A percentile compares a stretch with the other conserved stretches of the same genome.
Conservation (phyloP, 768 basidiomycete species). For the Amanita muscaria region DNA sequence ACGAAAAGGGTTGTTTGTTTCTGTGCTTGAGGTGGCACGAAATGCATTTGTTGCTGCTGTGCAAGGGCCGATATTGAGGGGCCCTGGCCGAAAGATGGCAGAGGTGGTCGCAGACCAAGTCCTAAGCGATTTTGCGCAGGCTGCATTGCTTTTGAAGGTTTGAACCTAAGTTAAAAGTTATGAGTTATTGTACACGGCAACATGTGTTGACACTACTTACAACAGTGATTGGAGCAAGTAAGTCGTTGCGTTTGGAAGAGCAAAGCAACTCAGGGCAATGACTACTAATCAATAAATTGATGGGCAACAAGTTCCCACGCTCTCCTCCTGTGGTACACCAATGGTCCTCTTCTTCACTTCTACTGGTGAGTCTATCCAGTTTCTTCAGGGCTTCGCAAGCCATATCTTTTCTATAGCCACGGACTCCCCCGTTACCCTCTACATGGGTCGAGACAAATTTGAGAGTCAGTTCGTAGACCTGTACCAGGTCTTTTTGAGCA, state of each 20-base stretch:
- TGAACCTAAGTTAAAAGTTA: background rate
- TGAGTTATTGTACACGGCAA: background rate
- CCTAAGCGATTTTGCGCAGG: conserved; percentile 67
- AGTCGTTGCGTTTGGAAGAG: no score
- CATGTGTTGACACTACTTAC: no score
- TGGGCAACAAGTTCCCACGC: conserved; percentile 1
- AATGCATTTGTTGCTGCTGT: conserved; percentile 74
- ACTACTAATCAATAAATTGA: no score
- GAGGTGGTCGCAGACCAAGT: conserved; percentile 81
- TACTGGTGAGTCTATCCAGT: conserved; percentile 21
- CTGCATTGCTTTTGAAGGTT: conserved; percentile 41
- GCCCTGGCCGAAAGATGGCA: conserved; percentile 85
- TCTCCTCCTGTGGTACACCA: conserved; percentile 4
- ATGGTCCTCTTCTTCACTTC: conserved; percentile 52
- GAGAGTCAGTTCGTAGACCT: conserved; percentile 79
- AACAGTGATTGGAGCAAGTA: no score
- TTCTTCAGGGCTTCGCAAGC: background rate
- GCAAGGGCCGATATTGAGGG: conserved; percentile 88
- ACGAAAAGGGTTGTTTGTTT: conserved; percentile 78
- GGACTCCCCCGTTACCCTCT: conserved; percentile 62
- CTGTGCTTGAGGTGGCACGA: conserved; percentile 55
- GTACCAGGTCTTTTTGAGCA: background rate
- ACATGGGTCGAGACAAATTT: conserved; percentile 97
- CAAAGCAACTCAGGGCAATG: no score
- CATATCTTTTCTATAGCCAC: conserved; percentile 29